Evolutionary conservation across 2,329 filamentous ascomycete genomes (phyloP).

Genomic region (Xylaria sp.): DNA sequence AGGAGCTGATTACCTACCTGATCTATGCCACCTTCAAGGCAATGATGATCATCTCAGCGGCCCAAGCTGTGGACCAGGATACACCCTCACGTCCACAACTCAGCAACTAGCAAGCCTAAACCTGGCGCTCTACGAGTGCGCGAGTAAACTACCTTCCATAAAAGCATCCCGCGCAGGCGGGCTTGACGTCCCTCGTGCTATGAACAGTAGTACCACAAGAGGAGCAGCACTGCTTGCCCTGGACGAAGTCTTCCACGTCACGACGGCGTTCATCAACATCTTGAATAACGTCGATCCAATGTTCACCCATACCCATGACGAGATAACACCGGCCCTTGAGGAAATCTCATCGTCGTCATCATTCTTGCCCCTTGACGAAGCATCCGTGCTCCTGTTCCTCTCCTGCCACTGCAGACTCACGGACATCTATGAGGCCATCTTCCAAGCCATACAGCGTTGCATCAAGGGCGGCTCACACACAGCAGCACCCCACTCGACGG

Average conservation of each 20-base stretch:
- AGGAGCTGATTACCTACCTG: neutral
- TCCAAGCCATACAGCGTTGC: constrained; percentile 24
- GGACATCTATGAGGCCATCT: constrained; percentile 31
- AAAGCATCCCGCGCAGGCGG: neutral
- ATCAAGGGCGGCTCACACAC: constrained; percentile 2
- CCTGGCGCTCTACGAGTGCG: constrained; percentile 33
- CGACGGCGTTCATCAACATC: constrained; percentile 21
- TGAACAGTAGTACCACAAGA: neutral
- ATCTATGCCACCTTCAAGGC: neutral
- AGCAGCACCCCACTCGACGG: neutral
- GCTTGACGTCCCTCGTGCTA: neutral
- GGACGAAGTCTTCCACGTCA: constrained; percentile 30
- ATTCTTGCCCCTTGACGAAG: constrained; percentile 23
- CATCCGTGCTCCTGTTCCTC: constrained; percentile 22
- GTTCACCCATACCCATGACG: neutral
- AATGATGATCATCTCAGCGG: neutral
- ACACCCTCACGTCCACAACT: constrained; percentile 5
- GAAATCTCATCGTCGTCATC: neutral
- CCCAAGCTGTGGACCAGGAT: neutral
- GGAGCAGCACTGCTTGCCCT: constrained; percentile 13
- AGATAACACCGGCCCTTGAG: neutral
- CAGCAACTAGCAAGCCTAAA: constrained; percentile 23
- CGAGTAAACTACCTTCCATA: constrained; percentile 32
- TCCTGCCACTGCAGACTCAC: constrained; percentile 35
- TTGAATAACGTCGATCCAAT: constrained; percentile 7